phyloP scores from a whole-genome alignment of 169 alveolate genomes.

The Theileria orientalis region DNA sequence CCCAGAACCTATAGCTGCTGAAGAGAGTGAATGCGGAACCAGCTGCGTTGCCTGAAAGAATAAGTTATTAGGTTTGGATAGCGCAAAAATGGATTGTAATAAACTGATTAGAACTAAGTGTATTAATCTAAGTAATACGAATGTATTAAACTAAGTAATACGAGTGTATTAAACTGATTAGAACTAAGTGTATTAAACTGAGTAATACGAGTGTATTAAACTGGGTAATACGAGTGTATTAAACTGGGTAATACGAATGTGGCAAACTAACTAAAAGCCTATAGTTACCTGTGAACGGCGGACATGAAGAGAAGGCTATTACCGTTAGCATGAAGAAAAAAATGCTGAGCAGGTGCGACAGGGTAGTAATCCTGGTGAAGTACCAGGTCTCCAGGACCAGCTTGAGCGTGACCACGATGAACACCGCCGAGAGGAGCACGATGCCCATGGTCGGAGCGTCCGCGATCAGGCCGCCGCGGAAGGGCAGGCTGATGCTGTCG shows the following conservation, averaged over 20 bases:
- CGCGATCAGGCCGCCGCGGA: constrained; percentile 58
- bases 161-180: too few relatives aligned
- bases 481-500: constrained; percentile 65
- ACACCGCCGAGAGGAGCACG: constrained; percentile 62
- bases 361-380: constrained; percentile 59
- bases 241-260: neutral
- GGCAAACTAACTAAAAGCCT: too few relatives aligned
- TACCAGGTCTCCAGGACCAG: constrained; percentile 75
- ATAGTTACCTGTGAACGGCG: constrained; percentile 4
- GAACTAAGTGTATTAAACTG: too few relatives aligned
- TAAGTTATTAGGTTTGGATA: constrained; percentile 6
- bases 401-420: constrained; percentile 73
- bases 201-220: too few relatives aligned
- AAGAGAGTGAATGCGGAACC: constrained; percentile 41
- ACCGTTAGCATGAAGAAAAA: constrained; percentile 51
- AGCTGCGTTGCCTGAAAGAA: constrained; percentile 14
- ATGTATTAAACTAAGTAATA: too few relatives aligned
- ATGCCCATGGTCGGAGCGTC: constrained; percentile 68
- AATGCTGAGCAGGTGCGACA: constrained; percentile 63
- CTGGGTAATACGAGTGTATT: too few relatives aligned
- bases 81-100: too few relatives aligned
- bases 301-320: constrained; percentile 22
- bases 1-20: constrained; percentile 51
- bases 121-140: too few relatives aligned
- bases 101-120: too few relatives aligned